Percentiles rank a stretch among this genome's conserved stretches.
Conservation (phyloP, 2,329 filamentous ascomycete genomes). For the Colletotrichum limetticola region DNA sequence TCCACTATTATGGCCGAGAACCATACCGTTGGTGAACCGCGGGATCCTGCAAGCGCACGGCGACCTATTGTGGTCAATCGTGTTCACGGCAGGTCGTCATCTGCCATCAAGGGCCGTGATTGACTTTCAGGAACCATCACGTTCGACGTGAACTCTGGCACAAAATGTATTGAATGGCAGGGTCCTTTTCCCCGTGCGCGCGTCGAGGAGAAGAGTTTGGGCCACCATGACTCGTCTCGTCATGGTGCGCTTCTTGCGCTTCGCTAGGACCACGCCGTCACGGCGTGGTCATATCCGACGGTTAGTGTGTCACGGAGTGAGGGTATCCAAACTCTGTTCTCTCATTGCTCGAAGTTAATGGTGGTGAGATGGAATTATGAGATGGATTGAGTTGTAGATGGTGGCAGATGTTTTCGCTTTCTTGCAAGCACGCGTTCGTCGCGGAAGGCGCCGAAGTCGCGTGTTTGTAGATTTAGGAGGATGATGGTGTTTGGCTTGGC, state of each 20-base stretch:
- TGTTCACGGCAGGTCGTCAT: conserved; percentile 15
- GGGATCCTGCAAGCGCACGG: conserved; percentile 9
- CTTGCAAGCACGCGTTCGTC: conserved; percentile 27
- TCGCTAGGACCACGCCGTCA: conserved; percentile 29
- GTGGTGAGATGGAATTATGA: conserved; percentile 4
- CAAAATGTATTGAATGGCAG: conserved; percentile 5
- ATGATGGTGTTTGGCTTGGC: background rate
- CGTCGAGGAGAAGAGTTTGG: conserved; percentile 18
- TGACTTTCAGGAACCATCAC: conserved; percentile 24
- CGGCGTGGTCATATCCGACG: conserved; percentile 31
- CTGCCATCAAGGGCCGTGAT: conserved; percentile 21
- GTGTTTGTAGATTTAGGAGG: background rate
- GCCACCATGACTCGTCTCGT: conserved; percentile 30
- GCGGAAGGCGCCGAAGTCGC: conserved; percentile 27
- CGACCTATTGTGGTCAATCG: background rate
- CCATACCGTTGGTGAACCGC: background rate
- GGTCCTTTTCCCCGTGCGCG: conserved; percentile 2
- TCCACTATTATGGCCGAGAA: background rate
- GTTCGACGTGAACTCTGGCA: background rate
- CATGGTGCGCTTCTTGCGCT: background rate
- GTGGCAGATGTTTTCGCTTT: background rate
- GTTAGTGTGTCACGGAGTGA: conserved; percentile 10
- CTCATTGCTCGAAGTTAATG: background rate
- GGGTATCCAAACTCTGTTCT: conserved; percentile 22
- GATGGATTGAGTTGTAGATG: background rate